phyloP scores from a whole-genome alignment of 306 rosid species.

The Chamaecrista fasciculata region DNA sequence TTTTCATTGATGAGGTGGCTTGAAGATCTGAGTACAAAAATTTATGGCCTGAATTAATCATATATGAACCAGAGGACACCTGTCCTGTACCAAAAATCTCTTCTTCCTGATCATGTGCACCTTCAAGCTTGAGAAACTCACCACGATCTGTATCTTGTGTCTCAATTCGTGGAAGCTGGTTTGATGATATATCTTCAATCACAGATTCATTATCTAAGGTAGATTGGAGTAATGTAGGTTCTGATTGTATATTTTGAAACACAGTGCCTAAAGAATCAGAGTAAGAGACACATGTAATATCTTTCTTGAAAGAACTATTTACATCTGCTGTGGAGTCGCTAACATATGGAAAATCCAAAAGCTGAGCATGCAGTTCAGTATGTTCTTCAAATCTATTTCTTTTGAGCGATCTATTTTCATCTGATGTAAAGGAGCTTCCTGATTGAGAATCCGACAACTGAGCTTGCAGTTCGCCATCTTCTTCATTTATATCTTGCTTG shows the following conservation, averaged over 20 bases:
- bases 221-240: slow-evolving; percentile 30
- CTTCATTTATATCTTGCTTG: slow-evolving; percentile 43
- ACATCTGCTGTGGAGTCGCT: slow-evolving; percentile 15
- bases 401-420: slow-evolving; percentile 28
- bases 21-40: slow-evolving; percentile 39
- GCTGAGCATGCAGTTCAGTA: slow-evolving; percentile 25
- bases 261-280: slow-evolving; percentile 42
- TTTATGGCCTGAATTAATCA: slow-evolving; percentile 34
- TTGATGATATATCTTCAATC: slow-evolving; percentile 36
- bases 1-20: slow-evolving; percentile 26
- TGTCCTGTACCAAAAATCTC: slow-evolving; percentile 36
- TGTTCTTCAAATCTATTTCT: slow-evolving; percentile 26
- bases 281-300: slow-evolving; percentile 44
- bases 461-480: slow-evolving; percentile 26
- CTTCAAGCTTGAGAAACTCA: slow-evolving; percentile 32
- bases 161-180: slow-evolving; percentile 37
- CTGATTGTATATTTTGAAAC: slow-evolving; percentile 41
- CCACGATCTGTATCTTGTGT: slow-evolving; percentile 27
- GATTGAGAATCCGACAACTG: slow-evolving; percentile 25
- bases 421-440: slow-evolving; percentile 29
- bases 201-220: slow-evolving; percentile 35
- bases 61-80: slow-evolving; percentile 40
- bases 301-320: slow-evolving; percentile 35
- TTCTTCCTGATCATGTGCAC: slow-evolving; percentile 37
- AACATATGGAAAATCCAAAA: slow-evolving; percentile 33